Evolutionary conservation across 1,284 basidiomycete species (phyloP), one percentile per base, ranked within the genome.

Genomic region (Prillingera fragicola): DNA sequence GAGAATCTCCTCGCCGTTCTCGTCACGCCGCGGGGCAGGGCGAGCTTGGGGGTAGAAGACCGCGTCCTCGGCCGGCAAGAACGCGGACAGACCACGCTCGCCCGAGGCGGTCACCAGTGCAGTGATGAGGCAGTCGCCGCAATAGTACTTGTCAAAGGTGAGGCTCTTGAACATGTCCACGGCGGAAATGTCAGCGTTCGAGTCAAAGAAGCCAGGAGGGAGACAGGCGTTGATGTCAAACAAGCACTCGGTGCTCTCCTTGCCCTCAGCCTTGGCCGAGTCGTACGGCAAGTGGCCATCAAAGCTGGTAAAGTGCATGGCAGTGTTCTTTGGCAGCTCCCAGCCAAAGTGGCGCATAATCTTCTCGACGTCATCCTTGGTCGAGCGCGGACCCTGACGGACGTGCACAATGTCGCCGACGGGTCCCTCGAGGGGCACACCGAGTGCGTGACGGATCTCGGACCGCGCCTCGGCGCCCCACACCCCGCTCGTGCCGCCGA

Each of bases 111-210:
- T 67, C 3, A 77, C 69, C 8, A 78, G 65, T 0, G 74, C 75
- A 41, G 70, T 69, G 36, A 77, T 71, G 28, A 77, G 49, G 58
- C 77, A 78, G 52, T 78, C 77, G 14, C 77, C 77, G 47, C 77
- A 78, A 14, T 68, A 46, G 0, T 70, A 63, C 13, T 68, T 55
- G n/a, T 65, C 57, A 57, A 78, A 78, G 0, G 77, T 70, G 29
- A 78, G 62, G 24, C 72, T 63, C 56, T 71, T 75, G 63, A 78
- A 77, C 57, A 77, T 68, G n/a, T 70, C 68, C n/a, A n/a, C n/a
- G n/a, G n/a, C n/a, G n/a, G n/a, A n/a, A n/a, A n/a, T n/a, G n/a
- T n/a, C n/a, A n/a, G n/a, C n/a, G n/a, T n/a, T n/a, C n/a, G n/a
- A n/a, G 27, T 35, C 28, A 43, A 62, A 61, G 41, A 63, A 66